Evolutionary conservation across 108 stramenopile species (phyloP).

Genomic region (Asterionellopsis glacialis): DNA sequence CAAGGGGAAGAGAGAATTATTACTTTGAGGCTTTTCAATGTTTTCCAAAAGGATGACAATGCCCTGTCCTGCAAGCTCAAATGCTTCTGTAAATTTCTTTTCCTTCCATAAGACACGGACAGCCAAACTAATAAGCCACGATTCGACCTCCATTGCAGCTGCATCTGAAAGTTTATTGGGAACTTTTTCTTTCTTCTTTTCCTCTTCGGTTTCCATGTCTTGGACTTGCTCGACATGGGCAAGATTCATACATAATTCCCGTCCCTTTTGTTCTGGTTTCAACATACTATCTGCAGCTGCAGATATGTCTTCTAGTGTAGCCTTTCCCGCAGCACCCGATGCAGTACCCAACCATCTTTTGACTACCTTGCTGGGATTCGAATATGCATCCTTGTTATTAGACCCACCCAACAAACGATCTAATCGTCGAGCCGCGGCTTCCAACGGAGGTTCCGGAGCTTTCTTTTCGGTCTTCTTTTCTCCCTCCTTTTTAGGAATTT

Average conservation of each 20-base stretch:
- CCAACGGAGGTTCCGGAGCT: constrained; percentile 37
- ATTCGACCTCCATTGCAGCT: constrained; percentile 58
- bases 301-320: constrained; percentile 46
- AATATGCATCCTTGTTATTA: constrained; percentile 18
- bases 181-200: not conserved
- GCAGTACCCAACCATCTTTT: constrained; percentile 79
- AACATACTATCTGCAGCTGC: constrained; percentile 37
- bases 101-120: constrained; percentile 63
- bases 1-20: constrained; percentile 67
- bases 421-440: constrained; percentile 70
- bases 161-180: constrained; percentile 30
- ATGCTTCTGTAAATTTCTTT: constrained; percentile 32
- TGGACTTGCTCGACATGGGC: constrained; percentile 18
- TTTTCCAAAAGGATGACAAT: constrained; percentile 46
- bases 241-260: constrained; percentile 16
- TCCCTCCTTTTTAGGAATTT: not conserved
- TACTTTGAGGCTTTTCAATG: constrained; percentile 32
- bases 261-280: constrained; percentile 48
- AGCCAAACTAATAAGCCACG: constrained; percentile 63
- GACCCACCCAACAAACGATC: constrained; percentile 69
- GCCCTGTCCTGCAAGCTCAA: constrained; percentile 39
- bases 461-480: not conserved
- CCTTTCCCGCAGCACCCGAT: constrained; percentile 56
- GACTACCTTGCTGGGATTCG: constrained; percentile 68
- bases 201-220: constrained; percentile 12